Percentiles rank a stretch among this genome's conserved stretches.
Conservation (phyloP, 2,329 filamentous ascomycete species). For the Fusarium sp. region DNA sequence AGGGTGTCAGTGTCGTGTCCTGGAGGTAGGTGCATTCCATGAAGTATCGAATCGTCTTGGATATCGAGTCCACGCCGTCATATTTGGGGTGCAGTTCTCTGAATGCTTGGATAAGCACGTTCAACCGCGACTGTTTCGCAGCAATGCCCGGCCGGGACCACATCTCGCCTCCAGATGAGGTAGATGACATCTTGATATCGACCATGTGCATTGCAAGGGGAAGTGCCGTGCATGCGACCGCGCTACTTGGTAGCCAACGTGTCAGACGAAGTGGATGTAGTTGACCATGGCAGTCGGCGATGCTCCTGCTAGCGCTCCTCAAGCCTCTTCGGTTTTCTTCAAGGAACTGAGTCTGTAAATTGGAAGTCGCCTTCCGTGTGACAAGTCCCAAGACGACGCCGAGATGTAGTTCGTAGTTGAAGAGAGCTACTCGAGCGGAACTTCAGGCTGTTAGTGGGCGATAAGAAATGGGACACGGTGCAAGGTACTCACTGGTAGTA, state of each 20-base stretch:
- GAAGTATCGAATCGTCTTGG: constrained; percentile 35
- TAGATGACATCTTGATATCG: constrained; percentile 28
- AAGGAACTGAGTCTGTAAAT: constrained; percentile 18
- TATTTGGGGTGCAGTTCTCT: constrained; percentile 33
- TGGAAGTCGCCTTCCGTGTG: background rate
- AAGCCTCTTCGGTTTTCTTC: constrained; percentile 29
- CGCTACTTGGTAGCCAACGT: constrained; percentile 35
- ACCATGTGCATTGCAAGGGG: constrained; percentile 36
- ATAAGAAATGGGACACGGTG: too few species aligned
- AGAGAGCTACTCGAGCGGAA: constrained; percentile 28
- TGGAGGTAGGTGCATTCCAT: constrained; percentile 32
- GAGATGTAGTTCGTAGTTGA: constrained; percentile 34
- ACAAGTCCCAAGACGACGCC: constrained; percentile 22
- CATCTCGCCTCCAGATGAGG: constrained; percentile 19
- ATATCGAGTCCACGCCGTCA: constrained; percentile 35
- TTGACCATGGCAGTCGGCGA: constrained; percentile 28
- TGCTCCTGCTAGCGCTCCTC: constrained; percentile 26
- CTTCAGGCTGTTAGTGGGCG: background rate
- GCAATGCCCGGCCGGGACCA: constrained; percentile 21
- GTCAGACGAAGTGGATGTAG: constrained; percentile 20
- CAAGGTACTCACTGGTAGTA: constrained; percentile 31
- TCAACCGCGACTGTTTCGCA: constrained; percentile 31
- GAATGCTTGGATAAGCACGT: constrained; percentile 35
- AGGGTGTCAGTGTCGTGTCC: background rate
- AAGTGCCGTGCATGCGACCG: constrained; percentile 34